Base-by-base conservation (phyloP, 2,329 filamentous ascomycete genomes). In the Alternaria sp. region DNA sequence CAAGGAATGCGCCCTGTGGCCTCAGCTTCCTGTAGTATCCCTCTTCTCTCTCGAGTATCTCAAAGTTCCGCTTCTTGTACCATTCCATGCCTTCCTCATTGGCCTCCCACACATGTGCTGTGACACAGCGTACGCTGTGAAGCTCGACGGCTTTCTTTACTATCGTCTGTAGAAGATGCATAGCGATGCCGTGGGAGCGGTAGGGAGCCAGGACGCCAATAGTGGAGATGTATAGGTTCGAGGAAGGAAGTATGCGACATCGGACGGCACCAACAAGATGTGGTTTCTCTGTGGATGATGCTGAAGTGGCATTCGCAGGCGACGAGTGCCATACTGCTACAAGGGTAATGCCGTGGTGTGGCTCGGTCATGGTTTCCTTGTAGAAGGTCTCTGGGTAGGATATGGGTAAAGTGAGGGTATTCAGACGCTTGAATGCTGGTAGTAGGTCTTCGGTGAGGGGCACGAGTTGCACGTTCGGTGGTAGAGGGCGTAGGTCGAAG, bases 21-120 rank as follows among this genome's bases (percentile, higher is more conserved):
- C 83, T 85, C 68, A 90, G 75, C 47, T 85, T 83, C 32, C 86
- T 81, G 76, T 90, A 90, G 73, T 90, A 90, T 4, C 80, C 83
- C 53, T 85, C 81, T 46, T 89, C 83, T 55, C 83, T 78, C 3
- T 80, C 81, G 17, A 84, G 79, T 44, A 86, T 81, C 64, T 80
- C 80, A 63, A 90, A 90, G 0, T 85, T 87, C 5, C 87, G 81
- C 65, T 85, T 84, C 47, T 76, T 73, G 78, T 90, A 90, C 88
- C 88, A 90, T 51, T 83, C 81, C 66, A 88, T 69, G 0, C 83
- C 88, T 52, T 89, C 87, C 17, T 83, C 81, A 59, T 90, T 90
- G 21, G 83, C 85, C 67, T 88, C 87, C 83, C 89, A 90, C 1
- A 90, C 88, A 75, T 90, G 88, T 11, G 88, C 88, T 3, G 85